Evolutionary conservation across 257 asterid genomes (phyloP), one percentile per base, ranked within the genome.

Genomic region (Pogostemon cablin): DNA sequence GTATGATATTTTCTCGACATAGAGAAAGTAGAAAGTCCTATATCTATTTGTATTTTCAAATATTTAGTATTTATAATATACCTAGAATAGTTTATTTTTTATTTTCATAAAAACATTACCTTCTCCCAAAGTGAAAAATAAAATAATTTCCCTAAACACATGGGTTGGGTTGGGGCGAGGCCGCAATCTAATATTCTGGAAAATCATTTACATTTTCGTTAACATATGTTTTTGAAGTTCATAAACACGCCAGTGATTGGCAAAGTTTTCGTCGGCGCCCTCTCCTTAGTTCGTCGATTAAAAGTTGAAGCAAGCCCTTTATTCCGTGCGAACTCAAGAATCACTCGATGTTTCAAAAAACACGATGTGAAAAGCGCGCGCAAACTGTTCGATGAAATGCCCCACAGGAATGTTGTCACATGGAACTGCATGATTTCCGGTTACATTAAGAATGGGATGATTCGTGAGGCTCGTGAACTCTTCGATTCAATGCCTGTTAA

Each of bases 371-470:
- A 37, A 49, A 67, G 67, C 11, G 93, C 93, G 37, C 79, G 78
- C 64, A 78, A 81, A 4, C 2, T 89, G 88, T 91, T 91, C 47
- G 90, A 87, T 9, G 86, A 82, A 89, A 87, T 91, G 93, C 87
- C 91, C 49, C 79, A 63, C 0, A 87, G 56, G 80, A 86, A 89
- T 75, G 75, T 76, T 38, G 95, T 91, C 70, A 83, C 96, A 32
- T 85, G 86, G 95, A 86, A 86, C 83, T 87, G 95, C 77, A 86
- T 89, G 93, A 78, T 91, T 55, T 88, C 93, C 34, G 90, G 95
- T 39, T 91, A 88, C 75, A 44, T 83, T 9, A 87, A 65, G 71
- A 86, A 81, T 68, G 86, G 80, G 74, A 86, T 83, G 92, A 67
- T 85, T 9, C 25, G 68, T 10, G 86, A 82, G 74, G 97, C 96